Evolutionary conservation across 306 rosid genomes (phyloP).

Genomic region (Coriaria nepalensis): DNA sequence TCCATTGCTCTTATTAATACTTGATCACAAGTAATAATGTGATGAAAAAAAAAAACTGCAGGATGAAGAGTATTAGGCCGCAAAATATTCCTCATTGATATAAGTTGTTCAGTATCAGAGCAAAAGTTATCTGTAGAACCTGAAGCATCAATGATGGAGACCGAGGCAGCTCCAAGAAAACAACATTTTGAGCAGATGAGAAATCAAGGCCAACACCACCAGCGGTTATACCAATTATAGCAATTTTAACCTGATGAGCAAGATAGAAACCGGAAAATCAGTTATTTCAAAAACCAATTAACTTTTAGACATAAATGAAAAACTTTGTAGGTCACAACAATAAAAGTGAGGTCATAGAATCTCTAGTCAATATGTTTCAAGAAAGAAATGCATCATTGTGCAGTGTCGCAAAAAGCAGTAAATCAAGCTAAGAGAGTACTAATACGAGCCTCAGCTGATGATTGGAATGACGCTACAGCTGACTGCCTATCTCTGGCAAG

Average conservation of each 20-base stretch:
- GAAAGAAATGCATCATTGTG: not conserved
- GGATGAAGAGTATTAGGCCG: too few species aligned
- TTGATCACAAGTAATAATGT: too few species aligned
- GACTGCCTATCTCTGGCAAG: constrained; percentile 79
- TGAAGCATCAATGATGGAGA: constrained; percentile 77
- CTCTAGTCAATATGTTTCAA: too few species aligned
- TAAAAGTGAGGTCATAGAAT: too few species aligned
- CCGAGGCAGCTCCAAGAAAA: constrained; percentile 87
- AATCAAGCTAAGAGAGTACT: constrained; percentile 4
- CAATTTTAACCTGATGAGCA: constrained; percentile 64
- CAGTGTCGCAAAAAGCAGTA: not conserved
- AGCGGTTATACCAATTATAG: constrained; percentile 79
- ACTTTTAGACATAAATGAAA: too few species aligned
- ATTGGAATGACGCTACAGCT: constrained; percentile 59
- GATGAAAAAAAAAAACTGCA: too few species aligned
- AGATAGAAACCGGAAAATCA: too few species aligned
- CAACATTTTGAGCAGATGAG: constrained; percentile 79
- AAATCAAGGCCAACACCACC: constrained; percentile 94
- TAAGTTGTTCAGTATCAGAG: too few species aligned
- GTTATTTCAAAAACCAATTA: too few species aligned
- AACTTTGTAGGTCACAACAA: not conserved
- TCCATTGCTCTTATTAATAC: too few species aligned
- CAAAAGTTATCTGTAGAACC: too few species aligned
- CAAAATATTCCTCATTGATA: too few species aligned
- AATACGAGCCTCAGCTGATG: constrained; percentile 50